Percentiles rank a stretch among this genome's conserved stretches.
Evolutionary conservation across 257 asterid species (phyloP).

Genomic region (Solanum paucissectum): DNA sequence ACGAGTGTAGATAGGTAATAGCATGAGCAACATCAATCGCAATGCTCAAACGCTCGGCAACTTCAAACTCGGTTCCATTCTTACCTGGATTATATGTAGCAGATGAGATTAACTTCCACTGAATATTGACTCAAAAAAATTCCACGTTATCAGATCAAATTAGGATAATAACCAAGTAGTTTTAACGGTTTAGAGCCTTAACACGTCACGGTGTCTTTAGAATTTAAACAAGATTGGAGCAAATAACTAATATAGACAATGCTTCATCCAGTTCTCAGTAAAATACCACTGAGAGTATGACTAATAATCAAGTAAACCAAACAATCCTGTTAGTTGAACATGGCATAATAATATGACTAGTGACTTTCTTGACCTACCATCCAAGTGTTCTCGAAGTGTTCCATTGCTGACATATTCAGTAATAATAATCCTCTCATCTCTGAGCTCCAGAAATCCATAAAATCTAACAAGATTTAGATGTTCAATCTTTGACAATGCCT

Average conservation of each 20-base stretch:
- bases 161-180: background rate
- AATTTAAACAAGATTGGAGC: background rate
- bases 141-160: background rate
- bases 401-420: conserved; percentile 59
- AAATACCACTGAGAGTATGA: background rate
- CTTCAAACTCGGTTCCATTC: conserved; percentile 31
- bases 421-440: conserved; percentile 40
- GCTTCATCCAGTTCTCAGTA: background rate
- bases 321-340: background rate
- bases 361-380: conserved; percentile 22
- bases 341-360: background rate
- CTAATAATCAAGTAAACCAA: background rate
- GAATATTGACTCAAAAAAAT: background rate
- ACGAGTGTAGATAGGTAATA: conserved; percentile 59
- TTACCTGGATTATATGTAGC: conserved; percentile 27
- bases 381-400: conserved; percentile 62
- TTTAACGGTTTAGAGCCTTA: background rate
- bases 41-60: conserved; percentile 50
- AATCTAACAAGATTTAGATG: conserved; percentile 54
- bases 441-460: conserved; percentile 49
- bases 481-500: conserved; percentile 50
- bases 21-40: conserved; percentile 75
- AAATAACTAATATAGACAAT: background rate
- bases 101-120: background rate
- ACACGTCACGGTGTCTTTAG: background rate